Evolutionary conservation across 805 yeast species (phyloP).

Genomic region (Lachancea waltii): DNA sequence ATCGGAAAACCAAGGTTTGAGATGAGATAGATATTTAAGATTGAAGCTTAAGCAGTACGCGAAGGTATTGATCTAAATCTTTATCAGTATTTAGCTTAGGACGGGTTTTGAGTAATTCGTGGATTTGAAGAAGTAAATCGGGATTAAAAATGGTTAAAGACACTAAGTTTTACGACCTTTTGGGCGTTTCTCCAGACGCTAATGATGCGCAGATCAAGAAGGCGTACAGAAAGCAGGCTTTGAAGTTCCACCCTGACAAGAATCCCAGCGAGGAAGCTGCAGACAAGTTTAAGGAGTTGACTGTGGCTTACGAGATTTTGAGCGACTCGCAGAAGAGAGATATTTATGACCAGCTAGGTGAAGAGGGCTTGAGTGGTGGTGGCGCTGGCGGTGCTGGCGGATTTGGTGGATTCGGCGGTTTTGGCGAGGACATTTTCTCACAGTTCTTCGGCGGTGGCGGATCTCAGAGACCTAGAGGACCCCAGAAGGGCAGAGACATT

Average conservation of each 20-base stretch:
- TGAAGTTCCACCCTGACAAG: conserved; percentile 80
- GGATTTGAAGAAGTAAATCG: background rate
- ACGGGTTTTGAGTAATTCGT: background rate
- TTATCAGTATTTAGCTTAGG: too few species aligned
- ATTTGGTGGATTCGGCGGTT: conserved; percentile 44
- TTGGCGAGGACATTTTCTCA: conserved; percentile 38
- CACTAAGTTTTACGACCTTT: conserved; percentile 65
- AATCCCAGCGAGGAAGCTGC: conserved; percentile 73
- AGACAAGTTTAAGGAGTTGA: conserved; percentile 88
- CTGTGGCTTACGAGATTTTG: conserved; percentile 83
- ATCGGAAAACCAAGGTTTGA: conserved; percentile 1
- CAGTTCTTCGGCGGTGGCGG: conserved; percentile 83
- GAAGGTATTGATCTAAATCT: background rate
- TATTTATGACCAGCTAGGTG: conserved; percentile 83
- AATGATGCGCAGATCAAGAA: conserved; percentile 67
- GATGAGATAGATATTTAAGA: conserved; percentile 3
- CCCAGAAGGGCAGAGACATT: conserved; percentile 84
- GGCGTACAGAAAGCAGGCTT: conserved; percentile 75
- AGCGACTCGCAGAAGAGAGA: conserved; percentile 86
- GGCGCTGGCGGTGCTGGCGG: conserved; percentile 62
- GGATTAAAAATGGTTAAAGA: conserved; percentile 67
- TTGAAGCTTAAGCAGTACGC: background rate
- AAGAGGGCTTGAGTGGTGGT: conserved; percentile 81
- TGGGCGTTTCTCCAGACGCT: conserved; percentile 68
- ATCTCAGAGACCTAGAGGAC: conserved; percentile 69